These are phyloP conservation scores for Paraglomus brasilianum DNA, from an alignment of 192 early-diverging fungal genomes.

Conservation along the genomic window DNA sequence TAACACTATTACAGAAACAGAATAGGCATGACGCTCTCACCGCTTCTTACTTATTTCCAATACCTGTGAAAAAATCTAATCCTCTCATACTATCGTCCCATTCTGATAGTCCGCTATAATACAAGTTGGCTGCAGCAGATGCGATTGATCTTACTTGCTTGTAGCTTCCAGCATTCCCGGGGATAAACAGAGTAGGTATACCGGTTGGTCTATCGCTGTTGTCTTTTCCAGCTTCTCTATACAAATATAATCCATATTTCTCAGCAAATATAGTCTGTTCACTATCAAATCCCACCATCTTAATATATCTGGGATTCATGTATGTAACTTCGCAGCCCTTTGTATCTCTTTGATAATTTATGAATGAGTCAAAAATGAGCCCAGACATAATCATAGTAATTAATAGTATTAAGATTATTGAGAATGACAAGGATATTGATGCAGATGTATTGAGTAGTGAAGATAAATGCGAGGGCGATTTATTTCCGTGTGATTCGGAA, in stretches of 20 bases:
- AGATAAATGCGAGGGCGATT: background rate
- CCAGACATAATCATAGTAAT: conserved; percentile 30
- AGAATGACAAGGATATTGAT: conserved; percentile 19
- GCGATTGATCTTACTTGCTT: conserved; percentile 88
- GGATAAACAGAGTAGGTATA: conserved; percentile 90
- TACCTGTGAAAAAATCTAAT: conserved; percentile 62
- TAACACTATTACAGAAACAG: background rate
- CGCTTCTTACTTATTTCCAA: background rate
- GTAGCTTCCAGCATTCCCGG: conserved; percentile 91
- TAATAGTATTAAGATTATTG: conserved; percentile 31
- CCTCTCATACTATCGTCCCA: conserved; percentile 26
- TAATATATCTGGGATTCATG: conserved; percentile 55
- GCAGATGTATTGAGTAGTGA: conserved; percentile 24
- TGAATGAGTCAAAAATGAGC: conserved; percentile 61
- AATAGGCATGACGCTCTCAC: background rate
- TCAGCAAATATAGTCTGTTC: conserved; percentile 58
- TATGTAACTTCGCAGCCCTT: conserved; percentile 53
- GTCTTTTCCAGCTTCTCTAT: conserved; percentile 64
- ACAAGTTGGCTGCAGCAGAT: conserved; percentile 61
- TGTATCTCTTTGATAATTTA: conserved; percentile 60
- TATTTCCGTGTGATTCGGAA: background rate
- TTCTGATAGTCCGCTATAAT: conserved; percentile 46
- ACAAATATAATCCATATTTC: conserved; percentile 78
- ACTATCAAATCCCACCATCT: conserved; percentile 49
- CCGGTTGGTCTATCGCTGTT: conserved; percentile 56